phyloP scores from a whole-genome alignment of 2,329 filamentous ascomycete species.

The Claviceps humidiphila region DNA sequence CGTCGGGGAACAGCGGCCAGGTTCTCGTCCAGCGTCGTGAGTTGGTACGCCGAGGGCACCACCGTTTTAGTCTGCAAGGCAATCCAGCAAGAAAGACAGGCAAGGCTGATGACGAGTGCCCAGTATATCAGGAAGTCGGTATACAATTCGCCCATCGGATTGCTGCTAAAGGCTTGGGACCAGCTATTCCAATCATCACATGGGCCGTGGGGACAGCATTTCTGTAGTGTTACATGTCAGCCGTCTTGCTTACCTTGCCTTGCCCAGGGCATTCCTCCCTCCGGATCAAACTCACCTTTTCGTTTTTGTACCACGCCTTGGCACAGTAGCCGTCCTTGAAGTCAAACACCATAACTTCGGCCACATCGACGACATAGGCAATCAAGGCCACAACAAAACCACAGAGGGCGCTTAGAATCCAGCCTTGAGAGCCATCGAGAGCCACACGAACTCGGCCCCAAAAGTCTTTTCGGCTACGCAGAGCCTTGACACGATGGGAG shows the following conservation, averaged over 20 bases:
- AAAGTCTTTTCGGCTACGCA: constrained; percentile 71
- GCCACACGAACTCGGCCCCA: constrained; percentile 63
- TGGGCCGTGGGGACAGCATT: constrained; percentile 40
- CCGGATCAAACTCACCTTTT: constrained; percentile 34
- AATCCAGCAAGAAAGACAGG: constrained; percentile 60
- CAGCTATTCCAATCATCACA: constrained; percentile 46
- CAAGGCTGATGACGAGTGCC: constrained; percentile 53
- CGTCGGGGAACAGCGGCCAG: constrained; percentile 48
- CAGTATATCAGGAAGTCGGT: constrained; percentile 73
- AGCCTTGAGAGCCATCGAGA: constrained; percentile 83
- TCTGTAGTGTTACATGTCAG: constrained; percentile 18
- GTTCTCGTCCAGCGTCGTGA: constrained; percentile 87
- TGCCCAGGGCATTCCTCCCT: background rate
- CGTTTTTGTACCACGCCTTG: constrained; percentile 57
- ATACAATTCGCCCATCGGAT: constrained; percentile 38
- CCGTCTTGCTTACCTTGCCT: background rate
- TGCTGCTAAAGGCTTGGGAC: constrained; percentile 34
- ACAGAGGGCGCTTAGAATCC: constrained; percentile 84
- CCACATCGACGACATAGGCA: constrained; percentile 80
- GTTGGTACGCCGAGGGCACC: constrained; percentile 74
- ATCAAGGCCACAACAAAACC: constrained; percentile 73
- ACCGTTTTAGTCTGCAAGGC: constrained; percentile 88
- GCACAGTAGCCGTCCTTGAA: constrained; percentile 80
- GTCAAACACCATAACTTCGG: constrained; percentile 76
- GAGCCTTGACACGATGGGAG: constrained; percentile 72